A percentile compares a stretch with the other conserved stretches of the same genome.
These are phyloP conservation scores for Centella asiatica DNA, from an alignment of 129 eudicot genomes.

Conservation along the genomic window DNA sequence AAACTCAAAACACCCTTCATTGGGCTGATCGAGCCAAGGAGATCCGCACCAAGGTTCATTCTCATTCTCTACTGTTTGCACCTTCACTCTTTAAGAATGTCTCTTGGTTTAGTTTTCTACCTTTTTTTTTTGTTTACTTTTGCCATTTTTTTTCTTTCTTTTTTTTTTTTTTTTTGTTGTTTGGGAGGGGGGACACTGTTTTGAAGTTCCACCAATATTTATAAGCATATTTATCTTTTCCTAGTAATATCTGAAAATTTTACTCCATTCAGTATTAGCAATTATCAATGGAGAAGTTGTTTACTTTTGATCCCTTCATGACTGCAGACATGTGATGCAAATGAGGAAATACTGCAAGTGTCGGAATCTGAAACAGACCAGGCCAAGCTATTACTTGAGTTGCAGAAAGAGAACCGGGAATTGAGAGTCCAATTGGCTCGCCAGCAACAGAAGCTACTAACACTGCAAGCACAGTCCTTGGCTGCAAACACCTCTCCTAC, in stretches of 20 bases:
- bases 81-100: too few relatives aligned
- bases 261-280: not conserved
- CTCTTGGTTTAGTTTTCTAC: too few relatives aligned
- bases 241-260: not conserved
- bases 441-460: conserved; percentile 63
- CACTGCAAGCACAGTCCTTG: conserved; percentile 61
- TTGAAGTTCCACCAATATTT: too few relatives aligned
- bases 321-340: conserved; percentile 50
- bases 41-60: conserved; percentile 70
- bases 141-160: too few relatives aligned
- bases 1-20: conserved; percentile 84
- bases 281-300: not conserved
- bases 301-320: conserved; percentile 6
- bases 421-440: conserved; percentile 62
- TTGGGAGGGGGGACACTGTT: too few relatives aligned
- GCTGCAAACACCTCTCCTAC: conserved; percentile 61
- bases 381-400: conserved; percentile 69
- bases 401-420: conserved; percentile 78
- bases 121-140: too few relatives aligned
- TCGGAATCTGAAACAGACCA: conserved; percentile 55
- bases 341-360: conserved; percentile 43
- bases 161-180: too few relatives aligned
- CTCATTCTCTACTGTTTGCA: too few relatives aligned
- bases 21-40: conserved; percentile 96
- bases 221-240: not conserved